These are phyloP conservation scores for Penicillium hordei DNA, from an alignment of 2,329 filamentous ascomycete genomes.

Conservation along the genomic window DNA sequence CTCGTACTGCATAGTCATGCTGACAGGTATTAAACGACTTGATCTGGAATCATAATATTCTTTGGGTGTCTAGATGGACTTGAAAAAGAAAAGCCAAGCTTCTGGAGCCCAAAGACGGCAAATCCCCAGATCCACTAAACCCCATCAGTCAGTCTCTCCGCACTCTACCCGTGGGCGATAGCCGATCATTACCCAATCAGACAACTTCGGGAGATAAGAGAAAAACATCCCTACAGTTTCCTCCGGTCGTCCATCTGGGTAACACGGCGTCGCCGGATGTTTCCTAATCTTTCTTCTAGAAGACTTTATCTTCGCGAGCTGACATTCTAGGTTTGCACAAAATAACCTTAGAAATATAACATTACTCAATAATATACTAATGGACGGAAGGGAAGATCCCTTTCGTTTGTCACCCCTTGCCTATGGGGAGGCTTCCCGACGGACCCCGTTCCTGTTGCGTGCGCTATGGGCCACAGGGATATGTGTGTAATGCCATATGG, in stretches of 20 bases:
- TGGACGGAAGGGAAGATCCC: neutral
- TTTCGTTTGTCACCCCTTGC: conserved; percentile 7
- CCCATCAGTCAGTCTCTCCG: conserved; percentile 20
- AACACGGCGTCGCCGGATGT: neutral
- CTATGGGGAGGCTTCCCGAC: conserved; percentile 23
- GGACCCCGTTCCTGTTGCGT: conserved; percentile 17
- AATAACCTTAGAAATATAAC: neutral
- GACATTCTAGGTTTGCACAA: neutral
- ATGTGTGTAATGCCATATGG: conserved; percentile 12
- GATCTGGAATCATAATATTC: neutral
- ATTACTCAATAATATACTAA: neutral
- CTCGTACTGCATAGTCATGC: neutral
- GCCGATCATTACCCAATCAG: conserved; percentile 17
- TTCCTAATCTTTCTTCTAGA: neutral
- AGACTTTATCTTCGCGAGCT: neutral
- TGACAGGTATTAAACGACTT: neutral
- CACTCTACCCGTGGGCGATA: conserved; percentile 18
- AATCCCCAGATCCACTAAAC: conserved; percentile 14
- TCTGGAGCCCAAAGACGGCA: conserved; percentile 8
- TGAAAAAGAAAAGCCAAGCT: conserved; percentile 13
- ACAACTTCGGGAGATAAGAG: conserved; percentile 1
- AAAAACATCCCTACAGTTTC: neutral
- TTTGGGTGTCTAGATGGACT: too few relatives aligned
- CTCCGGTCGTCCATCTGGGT: neutral
- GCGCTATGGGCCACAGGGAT: conserved; percentile 5